Evolutionary conservation across 495 filamentous ascomycete genomes (phyloP).

Genomic region (Sporormia fimetaria): DNA sequence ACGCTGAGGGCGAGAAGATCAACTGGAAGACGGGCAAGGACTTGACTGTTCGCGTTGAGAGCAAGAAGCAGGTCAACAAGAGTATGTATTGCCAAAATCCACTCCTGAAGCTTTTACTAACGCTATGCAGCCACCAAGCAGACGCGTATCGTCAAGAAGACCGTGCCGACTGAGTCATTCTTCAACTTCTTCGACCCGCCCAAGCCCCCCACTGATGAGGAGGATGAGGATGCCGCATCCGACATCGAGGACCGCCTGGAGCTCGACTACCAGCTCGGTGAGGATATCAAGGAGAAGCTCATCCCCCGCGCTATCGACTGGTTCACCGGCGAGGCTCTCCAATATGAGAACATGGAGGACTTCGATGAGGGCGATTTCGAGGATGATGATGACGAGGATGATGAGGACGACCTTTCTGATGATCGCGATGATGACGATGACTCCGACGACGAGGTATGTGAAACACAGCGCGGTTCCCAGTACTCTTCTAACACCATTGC

Average conservation of each 20-base stretch:
- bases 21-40: conserved; percentile 92
- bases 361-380: conserved; percentile 72
- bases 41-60: conserved; percentile 85
- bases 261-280: conserved; percentile 96
- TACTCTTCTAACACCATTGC: conserved; percentile 21
- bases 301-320: conserved; percentile 98
- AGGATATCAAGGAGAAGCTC: conserved; percentile 99
- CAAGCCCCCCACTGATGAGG: conserved; percentile 64
- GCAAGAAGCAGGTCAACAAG: conserved; percentile 99
- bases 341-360: conserved; percentile 88
- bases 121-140: conserved; percentile 77
- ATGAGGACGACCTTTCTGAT: conserved; percentile 71
- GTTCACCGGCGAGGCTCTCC: conserved; percentile 98
- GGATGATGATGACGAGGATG: conserved; percentile 87
- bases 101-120: conserved; percentile 4
- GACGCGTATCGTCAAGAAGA: conserved; percentile 97
- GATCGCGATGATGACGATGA: conserved; percentile 79
- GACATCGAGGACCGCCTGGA: conserved; percentile 98
- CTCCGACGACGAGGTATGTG: conserved; percentile 84
- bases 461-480: conserved; percentile 2
- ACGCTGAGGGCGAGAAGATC: conserved; percentile 95
- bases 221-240: conserved; percentile 64
- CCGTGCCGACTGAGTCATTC: conserved; percentile 95
- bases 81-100: conserved; percentile 49
- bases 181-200: conserved; percentile 99